Conservation (phyloP, 805 yeast genomes). For the Tetrapisispora taiwanensis region DNA sequence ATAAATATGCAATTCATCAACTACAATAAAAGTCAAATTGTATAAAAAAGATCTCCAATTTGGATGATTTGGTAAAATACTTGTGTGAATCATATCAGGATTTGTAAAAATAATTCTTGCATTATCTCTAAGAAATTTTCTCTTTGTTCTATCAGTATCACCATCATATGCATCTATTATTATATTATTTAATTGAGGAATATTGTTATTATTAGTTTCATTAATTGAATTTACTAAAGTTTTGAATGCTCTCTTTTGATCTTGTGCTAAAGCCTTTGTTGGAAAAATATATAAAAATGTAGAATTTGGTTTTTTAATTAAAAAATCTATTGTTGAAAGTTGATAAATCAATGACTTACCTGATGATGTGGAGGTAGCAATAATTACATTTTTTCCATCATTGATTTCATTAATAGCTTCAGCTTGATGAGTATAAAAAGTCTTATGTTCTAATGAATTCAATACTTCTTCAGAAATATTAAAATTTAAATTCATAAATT, state of each 20-base stretch:
- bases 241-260: constrained; percentile 75
- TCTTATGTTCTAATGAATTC: constrained; percentile 40
- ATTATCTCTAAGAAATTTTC: constrained; percentile 44
- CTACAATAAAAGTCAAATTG: constrained; percentile 60
- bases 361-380: constrained; percentile 92
- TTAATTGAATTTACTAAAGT: constrained; percentile 46
- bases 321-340: constrained; percentile 55
- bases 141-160: constrained; percentile 58
- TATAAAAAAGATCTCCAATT: constrained; percentile 62
- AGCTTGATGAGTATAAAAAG: constrained; percentile 74
- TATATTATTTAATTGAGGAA: constrained; percentile 37
- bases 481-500: constrained; percentile 34
- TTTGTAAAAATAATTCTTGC: constrained; percentile 85
- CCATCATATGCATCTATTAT: constrained; percentile 84
- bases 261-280: constrained; percentile 95
- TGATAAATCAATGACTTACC: constrained; percentile 94
- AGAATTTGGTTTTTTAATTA: constrained; percentile 32
- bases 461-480: constrained; percentile 42
- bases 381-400: constrained; percentile 57
- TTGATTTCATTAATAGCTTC: constrained; percentile 57
- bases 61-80: constrained; percentile 68
- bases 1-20: constrained; percentile 81
- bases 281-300: constrained; percentile 89
- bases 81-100: constrained; percentile 87
- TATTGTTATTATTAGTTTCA: constrained; percentile 35